Evolutionary conservation across 2,329 filamentous ascomycete genomes (phyloP).

Genomic region (Sporothrix brasiliensis): DNA sequence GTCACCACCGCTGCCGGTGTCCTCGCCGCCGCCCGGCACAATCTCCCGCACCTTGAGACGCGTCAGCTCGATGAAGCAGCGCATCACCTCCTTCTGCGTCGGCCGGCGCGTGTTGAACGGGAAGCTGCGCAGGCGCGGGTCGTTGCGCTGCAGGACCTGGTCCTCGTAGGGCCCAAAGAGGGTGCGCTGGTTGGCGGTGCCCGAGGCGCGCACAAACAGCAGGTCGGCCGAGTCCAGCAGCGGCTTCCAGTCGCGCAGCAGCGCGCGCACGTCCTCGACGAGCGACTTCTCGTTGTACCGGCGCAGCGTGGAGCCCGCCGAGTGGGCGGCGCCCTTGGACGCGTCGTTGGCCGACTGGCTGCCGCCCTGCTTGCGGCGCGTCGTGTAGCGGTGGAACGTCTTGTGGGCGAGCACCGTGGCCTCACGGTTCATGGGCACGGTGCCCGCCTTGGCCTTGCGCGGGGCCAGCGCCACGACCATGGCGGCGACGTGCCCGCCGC

Average conservation of each 20-base stretch:
- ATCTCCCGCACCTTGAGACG: constrained; percentile 82
- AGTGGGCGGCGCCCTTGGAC: constrained; percentile 58
- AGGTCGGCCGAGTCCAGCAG: constrained; percentile 83
- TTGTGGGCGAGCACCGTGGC: constrained; percentile 92
- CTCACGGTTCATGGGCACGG: constrained; percentile 76
- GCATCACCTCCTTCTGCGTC: constrained; percentile 92
- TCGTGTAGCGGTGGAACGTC: constrained; percentile 97
- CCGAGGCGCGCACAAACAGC: constrained; percentile 86
- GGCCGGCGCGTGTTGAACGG: constrained; percentile 91
- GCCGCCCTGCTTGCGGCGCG: constrained; percentile 91
- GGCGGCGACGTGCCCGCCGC: constrained; percentile 93
- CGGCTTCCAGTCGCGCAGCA: constrained; percentile 81
- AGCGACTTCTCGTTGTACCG: constrained; percentile 93
- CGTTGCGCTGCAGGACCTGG: constrained; percentile 77
- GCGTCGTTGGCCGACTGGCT: constrained; percentile 74
- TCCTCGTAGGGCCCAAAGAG: constrained; percentile 90
- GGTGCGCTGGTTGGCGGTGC: constrained; percentile 80
- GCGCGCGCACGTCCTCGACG: constrained; percentile 79
- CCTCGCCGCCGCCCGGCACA: constrained; percentile 60
- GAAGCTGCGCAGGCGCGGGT: constrained; percentile 80
- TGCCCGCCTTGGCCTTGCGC: constrained; percentile 69
- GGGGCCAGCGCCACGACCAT: constrained; percentile 92
- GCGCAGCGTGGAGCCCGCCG: constrained; percentile 84
- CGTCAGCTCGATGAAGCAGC: constrained; percentile 91
- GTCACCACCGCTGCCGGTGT: background rate